phyloP scores from a whole-genome alignment of 2,329 filamentous ascomycete species.

The Trichoderma sp. region DNA sequence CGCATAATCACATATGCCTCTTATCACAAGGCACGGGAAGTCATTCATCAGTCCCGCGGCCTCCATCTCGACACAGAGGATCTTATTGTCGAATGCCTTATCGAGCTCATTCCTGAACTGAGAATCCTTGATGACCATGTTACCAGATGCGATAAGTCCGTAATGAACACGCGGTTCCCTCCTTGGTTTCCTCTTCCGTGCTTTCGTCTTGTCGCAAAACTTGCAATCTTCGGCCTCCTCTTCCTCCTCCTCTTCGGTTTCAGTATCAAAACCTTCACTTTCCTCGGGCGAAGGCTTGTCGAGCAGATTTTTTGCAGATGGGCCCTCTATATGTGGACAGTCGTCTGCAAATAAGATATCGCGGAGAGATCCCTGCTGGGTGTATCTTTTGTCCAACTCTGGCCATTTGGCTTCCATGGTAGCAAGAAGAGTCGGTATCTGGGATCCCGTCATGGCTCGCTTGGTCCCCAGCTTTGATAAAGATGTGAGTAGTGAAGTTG shows the following conservation, averaged over 20 bases:
- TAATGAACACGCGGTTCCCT: constrained; percentile 25
- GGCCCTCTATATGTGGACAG: neutral
- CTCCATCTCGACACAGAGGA: constrained; percentile 36
- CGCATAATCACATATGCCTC: constrained; percentile 44
- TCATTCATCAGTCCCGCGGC: constrained; percentile 31
- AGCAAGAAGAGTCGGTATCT: neutral
- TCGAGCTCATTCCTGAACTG: constrained; percentile 33
- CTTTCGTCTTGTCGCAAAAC: neutral
- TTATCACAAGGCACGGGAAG: constrained; percentile 38
- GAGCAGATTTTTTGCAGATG: too few relatives aligned
- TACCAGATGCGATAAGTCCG: constrained; percentile 34
- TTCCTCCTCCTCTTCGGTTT: neutral
- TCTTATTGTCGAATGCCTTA: neutral
- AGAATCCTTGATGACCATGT: constrained; percentile 40
- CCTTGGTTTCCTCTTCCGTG: neutral
- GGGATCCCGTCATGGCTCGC: neutral
- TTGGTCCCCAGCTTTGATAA: neutral
- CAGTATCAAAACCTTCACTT: too few relatives aligned
- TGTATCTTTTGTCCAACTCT: too few relatives aligned
- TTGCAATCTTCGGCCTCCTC: neutral
- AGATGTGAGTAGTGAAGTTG: neutral
- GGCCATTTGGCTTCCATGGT: neutral
- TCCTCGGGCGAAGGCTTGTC: too few relatives aligned
- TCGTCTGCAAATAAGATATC: neutral
- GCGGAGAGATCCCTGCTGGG: neutral